These are phyloP conservation scores for Leccinum subfulvum DNA, from an alignment of 1,284 basidiomycete genomes.

Conservation along the genomic window DNA sequence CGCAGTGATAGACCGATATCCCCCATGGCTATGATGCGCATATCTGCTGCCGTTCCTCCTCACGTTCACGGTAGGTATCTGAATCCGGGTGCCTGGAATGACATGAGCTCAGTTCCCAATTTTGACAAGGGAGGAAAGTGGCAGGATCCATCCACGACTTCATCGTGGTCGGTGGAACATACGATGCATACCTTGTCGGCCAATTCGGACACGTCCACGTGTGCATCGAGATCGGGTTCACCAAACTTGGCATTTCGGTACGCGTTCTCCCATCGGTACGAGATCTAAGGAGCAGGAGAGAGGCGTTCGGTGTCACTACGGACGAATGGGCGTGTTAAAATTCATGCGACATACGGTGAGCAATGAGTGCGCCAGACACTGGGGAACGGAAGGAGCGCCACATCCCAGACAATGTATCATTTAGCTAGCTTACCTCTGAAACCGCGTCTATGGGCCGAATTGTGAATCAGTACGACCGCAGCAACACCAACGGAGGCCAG, in stretches of 20 bases:
- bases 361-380: slow-evolving; percentile 58
- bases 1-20: not conserved
- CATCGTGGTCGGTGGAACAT: not conserved
- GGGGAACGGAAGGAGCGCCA: not conserved
- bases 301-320: not conserved
- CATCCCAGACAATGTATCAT: not conserved
- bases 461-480: slow-evolving; percentile 2
- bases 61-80: not conserved
- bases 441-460: slow-evolving; percentile 20
- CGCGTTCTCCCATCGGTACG: slow-evolving; percentile 62
- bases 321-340: not conserved
- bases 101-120: not conserved
- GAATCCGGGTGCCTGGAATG: slow-evolving; percentile 1
- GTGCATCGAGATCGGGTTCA: slow-evolving; percentile 44
- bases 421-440: slow-evolving; percentile 21
- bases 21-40: too few relatives aligned
- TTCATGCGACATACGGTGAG: slow-evolving; percentile 45
- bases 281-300: slow-evolving; percentile 40
- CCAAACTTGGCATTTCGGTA: slow-evolving; percentile 58
- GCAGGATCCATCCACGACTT: not conserved
- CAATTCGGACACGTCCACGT: slow-evolving; percentile 60
- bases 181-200: not conserved
- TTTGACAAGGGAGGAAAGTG: not conserved
- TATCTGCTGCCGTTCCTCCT: too few relatives aligned
- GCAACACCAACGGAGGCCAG: not conserved